phyloP scores from a whole-genome alignment of 2,329 filamentous ascomycete genomes.

The Tricladium varicosporioides region DNA sequence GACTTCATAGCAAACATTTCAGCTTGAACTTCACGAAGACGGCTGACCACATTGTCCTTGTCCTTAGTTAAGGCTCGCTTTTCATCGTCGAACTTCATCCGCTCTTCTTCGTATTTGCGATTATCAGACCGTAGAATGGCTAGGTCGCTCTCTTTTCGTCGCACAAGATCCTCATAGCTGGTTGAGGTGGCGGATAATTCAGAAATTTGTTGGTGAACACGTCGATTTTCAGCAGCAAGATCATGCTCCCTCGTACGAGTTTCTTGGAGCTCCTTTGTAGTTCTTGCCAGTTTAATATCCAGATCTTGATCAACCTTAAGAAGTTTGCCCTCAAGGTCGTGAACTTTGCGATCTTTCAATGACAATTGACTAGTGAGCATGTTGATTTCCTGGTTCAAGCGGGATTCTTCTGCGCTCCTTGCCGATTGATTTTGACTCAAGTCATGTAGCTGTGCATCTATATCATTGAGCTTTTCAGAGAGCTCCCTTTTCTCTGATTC shows the following conservation, averaged over 20 bases:
- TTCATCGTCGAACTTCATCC: conserved; percentile 74
- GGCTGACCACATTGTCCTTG: conserved; percentile 73
- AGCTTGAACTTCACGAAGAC: conserved; percentile 81
- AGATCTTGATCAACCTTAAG: conserved; percentile 84
- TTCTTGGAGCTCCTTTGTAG: conserved; percentile 76
- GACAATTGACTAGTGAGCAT: conserved; percentile 88
- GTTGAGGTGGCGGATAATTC: conserved; percentile 89
- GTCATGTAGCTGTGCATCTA: conserved; percentile 70
- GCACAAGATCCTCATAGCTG: conserved; percentile 90
- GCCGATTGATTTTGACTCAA: conserved; percentile 70
- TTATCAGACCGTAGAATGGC: conserved; percentile 81
- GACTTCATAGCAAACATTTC: conserved; percentile 84
- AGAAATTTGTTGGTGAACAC: conserved; percentile 79
- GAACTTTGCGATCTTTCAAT: conserved; percentile 84
- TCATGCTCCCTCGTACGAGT: conserved; percentile 73
- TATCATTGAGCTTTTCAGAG: conserved; percentile 60
- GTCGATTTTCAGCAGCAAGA: conserved; percentile 75
- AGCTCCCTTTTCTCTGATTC: conserved; percentile 84
- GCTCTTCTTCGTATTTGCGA: conserved; percentile 79
- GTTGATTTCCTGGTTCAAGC: conserved; percentile 78
- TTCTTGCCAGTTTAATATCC: conserved; percentile 75
- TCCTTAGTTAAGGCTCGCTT: conserved; percentile 68
- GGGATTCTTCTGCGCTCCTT: conserved; percentile 72
- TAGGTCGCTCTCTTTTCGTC: conserved; percentile 91
- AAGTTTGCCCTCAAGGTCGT: conserved; percentile 81